Percentiles rank a stretch among this genome's conserved stretches.
These are phyloP conservation scores for Aquilaria malaccensis DNA, from an alignment of 345 rosid genomes.

Conservation along the genomic window DNA sequence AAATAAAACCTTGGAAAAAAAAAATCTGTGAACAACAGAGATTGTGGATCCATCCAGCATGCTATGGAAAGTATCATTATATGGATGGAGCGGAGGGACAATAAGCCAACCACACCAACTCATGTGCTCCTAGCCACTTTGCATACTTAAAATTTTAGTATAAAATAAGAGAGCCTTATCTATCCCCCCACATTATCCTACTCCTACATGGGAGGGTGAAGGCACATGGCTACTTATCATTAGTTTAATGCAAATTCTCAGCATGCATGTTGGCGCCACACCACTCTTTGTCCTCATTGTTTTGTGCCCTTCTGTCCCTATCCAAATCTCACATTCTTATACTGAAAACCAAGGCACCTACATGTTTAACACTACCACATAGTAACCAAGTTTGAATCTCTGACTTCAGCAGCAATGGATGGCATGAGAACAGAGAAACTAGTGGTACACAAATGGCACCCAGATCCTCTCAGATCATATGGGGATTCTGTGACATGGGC, in stretches of 20 bases:
- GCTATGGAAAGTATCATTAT: conserved; percentile 13
- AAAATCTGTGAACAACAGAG: conserved; percentile 3
- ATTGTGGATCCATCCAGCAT: conserved; percentile 25
- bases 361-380: neutral
- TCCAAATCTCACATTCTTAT: no score
- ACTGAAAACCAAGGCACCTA: neutral
- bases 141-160: neutral
- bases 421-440: no score
- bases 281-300: neutral
- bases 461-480: conserved; percentile 5
- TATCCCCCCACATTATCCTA: conserved; percentile 13
- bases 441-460: neutral
- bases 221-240: conserved; percentile 16
- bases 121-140: conserved; percentile 4
- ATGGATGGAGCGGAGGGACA: neutral
- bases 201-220: conserved; percentile 6
- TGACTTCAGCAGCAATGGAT: no score
- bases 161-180: neutral
- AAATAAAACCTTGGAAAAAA: neutral
- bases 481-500: conserved; percentile 1
- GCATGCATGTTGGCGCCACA: neutral
- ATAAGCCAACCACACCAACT: conserved; percentile 2
- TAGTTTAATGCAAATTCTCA: neutral
- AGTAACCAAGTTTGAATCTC: no score
- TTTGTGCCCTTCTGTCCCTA: neutral